phyloP scores from a whole-genome alignment of 1,284 basidiomycete genomes.

The Microbotryum silenes-acaulis region DNA sequence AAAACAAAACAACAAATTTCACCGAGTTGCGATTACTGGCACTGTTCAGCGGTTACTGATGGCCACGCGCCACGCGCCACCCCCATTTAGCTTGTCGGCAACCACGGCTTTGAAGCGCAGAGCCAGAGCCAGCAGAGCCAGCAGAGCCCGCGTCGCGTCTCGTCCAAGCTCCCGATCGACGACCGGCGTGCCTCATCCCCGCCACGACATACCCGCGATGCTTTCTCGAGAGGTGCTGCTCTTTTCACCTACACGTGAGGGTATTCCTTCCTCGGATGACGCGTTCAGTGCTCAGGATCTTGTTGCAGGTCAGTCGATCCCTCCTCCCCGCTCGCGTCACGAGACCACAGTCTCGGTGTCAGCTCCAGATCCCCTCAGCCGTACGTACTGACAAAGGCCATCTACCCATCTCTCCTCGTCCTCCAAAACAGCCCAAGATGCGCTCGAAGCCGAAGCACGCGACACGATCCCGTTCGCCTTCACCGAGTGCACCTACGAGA shows the following conservation, averaged over 20 bases:
- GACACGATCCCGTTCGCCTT: conserved; percentile 41
- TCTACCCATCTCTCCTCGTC: not conserved
- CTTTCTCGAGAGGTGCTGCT: conserved; percentile 17
- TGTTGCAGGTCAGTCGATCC: not conserved
- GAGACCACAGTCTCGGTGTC: not conserved
- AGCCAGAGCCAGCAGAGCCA: no score
- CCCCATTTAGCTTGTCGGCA: no score
- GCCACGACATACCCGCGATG: conserved; percentile 7
- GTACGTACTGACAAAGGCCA: not conserved
- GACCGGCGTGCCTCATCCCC: not conserved
- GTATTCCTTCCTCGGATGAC: conserved; percentile 23
- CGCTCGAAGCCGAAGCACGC: conserved; percentile 40
- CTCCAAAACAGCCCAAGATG: conserved; percentile 33
- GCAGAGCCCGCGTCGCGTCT: not conserved
- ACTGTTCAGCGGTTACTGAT: no score
- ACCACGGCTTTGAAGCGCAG: no score
- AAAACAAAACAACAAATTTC: no score
- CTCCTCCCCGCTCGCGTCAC: no score
- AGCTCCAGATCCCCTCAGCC: not conserved
- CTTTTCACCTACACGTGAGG: conserved; percentile 28
- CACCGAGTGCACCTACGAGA: conserved; percentile 38
- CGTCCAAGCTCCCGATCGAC: not conserved
- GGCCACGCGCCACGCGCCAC: no score
- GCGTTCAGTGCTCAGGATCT: conserved; percentile 1
- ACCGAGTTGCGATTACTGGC: no score